A percentile compares a stretch with the other conserved stretches of the same genome.
These are phyloP conservation scores for Starmerella vitae DNA, from an alignment of 805 yeast species.

Conservation along the genomic window DNA sequence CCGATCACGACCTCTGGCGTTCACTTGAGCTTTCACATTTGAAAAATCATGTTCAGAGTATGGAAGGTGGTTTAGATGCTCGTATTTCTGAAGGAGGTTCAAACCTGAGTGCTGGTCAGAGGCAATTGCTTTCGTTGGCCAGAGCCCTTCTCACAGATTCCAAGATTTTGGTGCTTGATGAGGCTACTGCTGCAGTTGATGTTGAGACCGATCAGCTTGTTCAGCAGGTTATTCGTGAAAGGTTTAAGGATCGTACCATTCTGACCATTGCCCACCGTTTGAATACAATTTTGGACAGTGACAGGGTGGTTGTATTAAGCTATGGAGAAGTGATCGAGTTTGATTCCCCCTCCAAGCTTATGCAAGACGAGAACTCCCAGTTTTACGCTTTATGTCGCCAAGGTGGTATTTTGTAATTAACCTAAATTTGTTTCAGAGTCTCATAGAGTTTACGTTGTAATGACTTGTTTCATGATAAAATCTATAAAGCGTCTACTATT, in stretches of 20 bases:
- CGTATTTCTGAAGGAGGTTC: conserved; percentile 62
- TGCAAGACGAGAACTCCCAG: conserved; percentile 50
- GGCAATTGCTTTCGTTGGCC: conserved; percentile 72
- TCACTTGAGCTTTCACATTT: conserved; percentile 68
- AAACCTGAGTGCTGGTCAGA: conserved; percentile 79
- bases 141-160: conserved; percentile 68
- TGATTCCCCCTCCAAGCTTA: conserved; percentile 55
- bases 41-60: conserved; percentile 44
- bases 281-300: conserved; percentile 77
- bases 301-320: conserved; percentile 61
- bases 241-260: conserved; percentile 63
- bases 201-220: conserved; percentile 69
- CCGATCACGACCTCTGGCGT: conserved; percentile 73
- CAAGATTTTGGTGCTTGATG: conserved; percentile 67
- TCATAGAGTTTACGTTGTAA: no score
- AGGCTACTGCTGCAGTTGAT: conserved; percentile 84
- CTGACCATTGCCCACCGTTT: conserved; percentile 81
- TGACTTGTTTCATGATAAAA: no score
- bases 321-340: conserved; percentile 65
- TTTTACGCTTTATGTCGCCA: conserved; percentile 72
- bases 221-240: conserved; percentile 64
- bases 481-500: no score
- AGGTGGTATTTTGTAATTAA: conserved; percentile 39
- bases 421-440: no score
- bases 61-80: conserved; percentile 45